A percentile compares a stretch with the other conserved stretches of the same genome.
Evolutionary conservation across 2,329 filamentous ascomycete genomes (phyloP).

Genomic region (Curvularia hawaiiensis): DNA sequence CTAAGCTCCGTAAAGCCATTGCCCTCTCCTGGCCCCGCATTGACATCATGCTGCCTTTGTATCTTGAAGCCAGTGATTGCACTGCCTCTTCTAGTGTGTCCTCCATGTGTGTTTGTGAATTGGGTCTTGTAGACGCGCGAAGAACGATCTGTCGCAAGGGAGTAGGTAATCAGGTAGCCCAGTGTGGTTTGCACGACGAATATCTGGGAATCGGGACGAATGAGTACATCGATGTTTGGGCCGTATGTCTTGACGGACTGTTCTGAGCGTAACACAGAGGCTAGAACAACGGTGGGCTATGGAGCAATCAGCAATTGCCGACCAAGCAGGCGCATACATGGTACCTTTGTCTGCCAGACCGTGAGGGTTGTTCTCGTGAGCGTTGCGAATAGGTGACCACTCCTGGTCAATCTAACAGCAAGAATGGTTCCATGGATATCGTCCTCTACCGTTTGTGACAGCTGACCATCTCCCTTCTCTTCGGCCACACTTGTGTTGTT

Average conservation of each 20-base stretch:
- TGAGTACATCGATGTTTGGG: constrained; percentile 78
- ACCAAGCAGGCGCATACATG: constrained; percentile 29
- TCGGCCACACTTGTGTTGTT: constrained; percentile 14
- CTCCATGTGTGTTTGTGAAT: constrained; percentile 63
- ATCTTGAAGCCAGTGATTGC: constrained; percentile 45
- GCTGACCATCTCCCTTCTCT: constrained; percentile 16
- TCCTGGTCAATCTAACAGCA: constrained; percentile 76
- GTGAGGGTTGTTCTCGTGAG: constrained; percentile 85
- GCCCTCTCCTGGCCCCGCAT: constrained; percentile 76
- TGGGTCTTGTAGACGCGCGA: constrained; percentile 84
- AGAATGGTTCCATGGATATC: constrained; percentile 68
- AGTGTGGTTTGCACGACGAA: constrained; percentile 85
- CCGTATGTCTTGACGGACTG: constrained; percentile 84
- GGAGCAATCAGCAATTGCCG: constrained; percentile 29
- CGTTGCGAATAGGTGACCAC: constrained; percentile 83
- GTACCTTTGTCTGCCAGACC: constrained; percentile 95
- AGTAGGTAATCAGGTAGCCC: constrained; percentile 94
- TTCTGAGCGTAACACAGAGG: constrained; percentile 80
- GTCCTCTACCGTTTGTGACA: constrained; percentile 30
- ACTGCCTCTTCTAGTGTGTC: constrained; percentile 58
- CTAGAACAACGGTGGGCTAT: constrained; percentile 86
- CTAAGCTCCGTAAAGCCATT: constrained; percentile 83
- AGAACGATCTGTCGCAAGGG: constrained; percentile 81
- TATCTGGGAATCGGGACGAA: constrained; percentile 90
- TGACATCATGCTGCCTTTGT: constrained; percentile 45